phyloP scores from a whole-genome alignment of 2,329 filamentous ascomycete genomes.

The Coniella lustricola region DNA sequence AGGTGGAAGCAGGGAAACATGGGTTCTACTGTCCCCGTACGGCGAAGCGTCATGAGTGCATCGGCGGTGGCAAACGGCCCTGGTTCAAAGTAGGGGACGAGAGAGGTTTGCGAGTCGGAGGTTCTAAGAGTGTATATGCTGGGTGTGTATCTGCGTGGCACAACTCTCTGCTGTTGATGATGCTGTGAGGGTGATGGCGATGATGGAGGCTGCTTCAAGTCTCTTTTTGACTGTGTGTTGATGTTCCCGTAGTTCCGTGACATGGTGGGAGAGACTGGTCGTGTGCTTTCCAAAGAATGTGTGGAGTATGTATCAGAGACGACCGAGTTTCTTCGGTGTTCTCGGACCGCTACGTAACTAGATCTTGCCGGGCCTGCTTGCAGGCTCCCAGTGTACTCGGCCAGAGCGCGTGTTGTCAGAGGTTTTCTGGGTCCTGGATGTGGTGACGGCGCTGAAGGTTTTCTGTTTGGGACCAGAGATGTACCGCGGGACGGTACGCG shows the following conservation, averaged over 20 bases:
- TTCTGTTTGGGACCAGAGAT: slow-evolving; percentile 25
- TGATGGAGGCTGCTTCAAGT: slow-evolving; percentile 18
- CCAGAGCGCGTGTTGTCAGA: slow-evolving; percentile 33
- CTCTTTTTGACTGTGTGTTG: slow-evolving; percentile 29
- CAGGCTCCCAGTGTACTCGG: slow-evolving; percentile 22
- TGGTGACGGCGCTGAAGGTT: slow-evolving; percentile 28
- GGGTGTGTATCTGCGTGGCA: slow-evolving; percentile 32
- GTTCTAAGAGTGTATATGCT: slow-evolving; percentile 57
- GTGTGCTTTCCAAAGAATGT: slow-evolving; percentile 36
- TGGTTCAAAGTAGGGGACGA: slow-evolving; percentile 41
- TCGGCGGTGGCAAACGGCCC: slow-evolving; percentile 42
- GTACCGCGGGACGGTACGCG: slow-evolving; percentile 27
- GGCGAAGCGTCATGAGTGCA: slow-evolving; percentile 41
- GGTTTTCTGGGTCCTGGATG: slow-evolving; percentile 28
- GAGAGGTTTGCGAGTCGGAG: slow-evolving; percentile 47
- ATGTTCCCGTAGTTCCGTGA: slow-evolving; percentile 24
- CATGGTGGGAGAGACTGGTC: slow-evolving; percentile 37
- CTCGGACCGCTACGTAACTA: slow-evolving; percentile 44
- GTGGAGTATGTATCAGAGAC: slow-evolving; percentile 51
- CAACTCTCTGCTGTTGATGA: slow-evolving; percentile 25
- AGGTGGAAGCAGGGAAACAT: slow-evolving; percentile 55
- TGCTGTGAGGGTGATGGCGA: slow-evolving; percentile 15
- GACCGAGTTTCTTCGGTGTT: slow-evolving; percentile 45
- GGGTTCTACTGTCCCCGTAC: slow-evolving; percentile 48
- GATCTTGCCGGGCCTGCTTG: slow-evolving; percentile 37